Percentiles rank a stretch among this genome's conserved stretches.
These are phyloP conservation scores for Poa pratensis DNA, from an alignment of 176 grass and related monocot species.

Conservation along the genomic window DNA sequence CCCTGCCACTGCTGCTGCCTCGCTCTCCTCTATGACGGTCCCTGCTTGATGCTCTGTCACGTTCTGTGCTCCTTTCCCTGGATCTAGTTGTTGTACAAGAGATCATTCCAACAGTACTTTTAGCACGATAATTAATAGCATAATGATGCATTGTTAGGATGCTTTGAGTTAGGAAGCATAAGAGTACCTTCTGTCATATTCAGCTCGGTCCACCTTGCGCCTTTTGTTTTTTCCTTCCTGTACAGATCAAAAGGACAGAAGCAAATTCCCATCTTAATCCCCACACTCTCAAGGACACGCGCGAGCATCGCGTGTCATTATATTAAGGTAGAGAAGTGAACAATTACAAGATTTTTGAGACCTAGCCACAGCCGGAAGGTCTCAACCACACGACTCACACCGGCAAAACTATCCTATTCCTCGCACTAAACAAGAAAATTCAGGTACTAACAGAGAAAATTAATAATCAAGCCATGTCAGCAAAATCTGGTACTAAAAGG, in stretches of 20 bases:
- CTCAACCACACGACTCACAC: too few relatives aligned
- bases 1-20: constrained; percentile 62
- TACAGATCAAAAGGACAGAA: constrained; percentile 39
- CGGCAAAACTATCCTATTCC: too few relatives aligned
- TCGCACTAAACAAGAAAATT: constrained; percentile 28
- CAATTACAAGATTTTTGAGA: too few relatives aligned
- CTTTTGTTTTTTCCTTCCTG: constrained; percentile 93
- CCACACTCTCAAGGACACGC: too few relatives aligned
- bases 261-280: constrained; percentile 32
- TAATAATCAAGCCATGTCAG: constrained; percentile 33
- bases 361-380: too few relatives aligned
- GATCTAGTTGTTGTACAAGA: constrained; percentile 52
- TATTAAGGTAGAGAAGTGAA: too few relatives aligned
- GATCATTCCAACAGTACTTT: background rate
- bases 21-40: constrained; percentile 67
- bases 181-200: constrained; percentile 64
- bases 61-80: constrained; percentile 75
- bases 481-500: constrained; percentile 40
- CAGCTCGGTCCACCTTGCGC: constrained; percentile 60
- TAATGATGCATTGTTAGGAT: background rate
- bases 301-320: too few relatives aligned
- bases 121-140: background rate
- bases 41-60: constrained; percentile 66
- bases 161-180: constrained; percentile 18
- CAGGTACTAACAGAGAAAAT: constrained; percentile 32